Percentiles rank a stretch among this genome's conserved stretches.
phyloP scores from a whole-genome alignment of 2,329 filamentous ascomycete species.

The Scorias spongiosa region DNA sequence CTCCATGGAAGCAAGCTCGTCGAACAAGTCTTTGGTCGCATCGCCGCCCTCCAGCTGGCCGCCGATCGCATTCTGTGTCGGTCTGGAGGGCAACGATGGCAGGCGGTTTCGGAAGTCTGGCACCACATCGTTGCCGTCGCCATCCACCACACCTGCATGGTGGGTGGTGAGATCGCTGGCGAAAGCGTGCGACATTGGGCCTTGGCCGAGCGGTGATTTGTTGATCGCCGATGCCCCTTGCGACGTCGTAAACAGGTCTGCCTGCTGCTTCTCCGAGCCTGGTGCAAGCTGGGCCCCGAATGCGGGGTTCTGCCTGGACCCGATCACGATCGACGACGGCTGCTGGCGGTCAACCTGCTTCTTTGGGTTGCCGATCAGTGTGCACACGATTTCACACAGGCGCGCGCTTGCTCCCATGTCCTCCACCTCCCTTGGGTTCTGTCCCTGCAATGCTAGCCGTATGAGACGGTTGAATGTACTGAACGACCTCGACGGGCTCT shows the following conservation, averaged over 20 bases:
- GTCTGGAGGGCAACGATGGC: background rate
- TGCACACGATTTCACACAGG: background rate
- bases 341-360: background rate
- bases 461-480: constrained; percentile 40
- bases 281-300: background rate
- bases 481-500: constrained; percentile 22
- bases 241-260: background rate
- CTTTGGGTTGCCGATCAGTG: background rate
- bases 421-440: background rate
- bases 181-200: background rate
- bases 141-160: background rate
- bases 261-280: background rate
- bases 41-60: background rate
- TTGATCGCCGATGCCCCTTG: background rate
- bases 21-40: constrained; percentile 31
- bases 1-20: constrained; percentile 43
- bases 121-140: background rate
- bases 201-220: background rate
- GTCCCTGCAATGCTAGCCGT: constrained; percentile 2
- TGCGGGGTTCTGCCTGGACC: background rate
- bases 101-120: too few species aligned
- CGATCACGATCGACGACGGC: background rate
- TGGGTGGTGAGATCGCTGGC: background rate
- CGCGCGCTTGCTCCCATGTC: background rate
- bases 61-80: background rate